Evolutionary conservation across 2,329 filamentous ascomycete genomes (phyloP), one percentile per base, ranked within the genome.

Genomic region (Aspergillus sp.): DNA sequence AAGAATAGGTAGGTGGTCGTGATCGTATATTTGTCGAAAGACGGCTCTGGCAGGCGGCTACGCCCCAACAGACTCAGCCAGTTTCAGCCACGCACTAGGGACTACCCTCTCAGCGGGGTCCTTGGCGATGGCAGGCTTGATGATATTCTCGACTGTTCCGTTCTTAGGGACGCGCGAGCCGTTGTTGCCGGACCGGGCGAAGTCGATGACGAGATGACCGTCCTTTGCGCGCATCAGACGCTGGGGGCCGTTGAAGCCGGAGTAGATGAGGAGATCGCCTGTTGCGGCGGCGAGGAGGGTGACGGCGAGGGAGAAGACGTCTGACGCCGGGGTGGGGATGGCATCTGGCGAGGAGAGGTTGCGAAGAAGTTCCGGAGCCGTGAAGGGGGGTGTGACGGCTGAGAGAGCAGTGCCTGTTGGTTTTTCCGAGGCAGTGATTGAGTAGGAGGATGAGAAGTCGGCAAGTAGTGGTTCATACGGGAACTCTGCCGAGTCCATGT

Each of bases 251-350:
- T 65, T 75, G 14, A 70, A 64, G 6, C 75, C 73, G 0, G 75
- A 68, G 56, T 79, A 80, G 1, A 80, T 64, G 9, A 76, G 65
- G n/a, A 78, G 53, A 61, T 80, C 74, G 1, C 78, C 78, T 5
- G 76, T 80, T 2, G 75, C 77, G 12, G 75, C 76, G 2, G 76
- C 76, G 17, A 80, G 68, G 6, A 80, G 65, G 6, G 77, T 80
- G 12, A 78, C 72, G 6, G 77, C 78, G 3, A 80, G 69, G 0
- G 77, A 79, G 57, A 79, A 80, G 1, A 80, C 72, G 58, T 80
- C 78, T 9, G 76, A 76, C 2, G 74, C 69, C 1, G 73, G 68
- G 0, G 75, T 76, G 5, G 76, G 71, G 1, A 66, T 62, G 0
- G 67, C 66, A 12, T 67, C 69, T 1, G 71, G 68, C 2, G 75